These are phyloP conservation scores for Talaromyces sp. DNA, from an alignment of 2,329 filamentous ascomycete genomes.

Conservation along the genomic window DNA sequence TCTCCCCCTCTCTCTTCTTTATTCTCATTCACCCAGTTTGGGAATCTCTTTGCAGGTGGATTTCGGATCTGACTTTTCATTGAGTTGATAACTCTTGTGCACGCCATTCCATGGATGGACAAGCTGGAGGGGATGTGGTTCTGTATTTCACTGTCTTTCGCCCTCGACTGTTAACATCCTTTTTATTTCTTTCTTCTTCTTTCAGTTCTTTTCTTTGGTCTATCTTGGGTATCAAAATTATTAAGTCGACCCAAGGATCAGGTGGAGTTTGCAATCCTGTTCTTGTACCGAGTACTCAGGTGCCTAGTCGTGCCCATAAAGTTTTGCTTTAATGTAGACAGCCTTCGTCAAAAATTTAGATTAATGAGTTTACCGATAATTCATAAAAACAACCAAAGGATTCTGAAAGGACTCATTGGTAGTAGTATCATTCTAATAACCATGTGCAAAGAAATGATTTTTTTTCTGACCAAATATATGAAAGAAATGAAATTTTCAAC, in stretches of 20 bases:
- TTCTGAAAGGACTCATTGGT: no score
- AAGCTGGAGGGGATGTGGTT: not conserved
- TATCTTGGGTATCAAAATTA: constrained; percentile 5
- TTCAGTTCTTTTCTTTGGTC: constrained; percentile 1
- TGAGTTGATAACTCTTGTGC: not conserved
- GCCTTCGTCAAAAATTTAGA: no score
- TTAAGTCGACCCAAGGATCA: not conserved
- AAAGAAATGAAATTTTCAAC: no score
- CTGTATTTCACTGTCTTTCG: not conserved
- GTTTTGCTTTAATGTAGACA: no score
- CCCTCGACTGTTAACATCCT: not conserved
- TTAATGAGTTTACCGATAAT: no score
- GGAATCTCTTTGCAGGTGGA: not conserved
- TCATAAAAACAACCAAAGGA: no score
- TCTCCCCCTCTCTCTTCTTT: constrained; percentile 3
- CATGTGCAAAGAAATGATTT: no score
- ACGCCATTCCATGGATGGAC: not conserved
- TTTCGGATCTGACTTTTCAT: not conserved
- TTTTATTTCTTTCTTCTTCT: not conserved
- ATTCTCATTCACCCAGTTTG: not conserved
- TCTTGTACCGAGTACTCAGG: not conserved
- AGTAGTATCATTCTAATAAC: no score
- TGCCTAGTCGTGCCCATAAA: not conserved
- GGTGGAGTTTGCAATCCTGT: not conserved
- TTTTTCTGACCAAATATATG: not conserved